phyloP scores from a whole-genome alignment of 495 filamentous ascomycete genomes.

The Neurospora terricola region DNA sequence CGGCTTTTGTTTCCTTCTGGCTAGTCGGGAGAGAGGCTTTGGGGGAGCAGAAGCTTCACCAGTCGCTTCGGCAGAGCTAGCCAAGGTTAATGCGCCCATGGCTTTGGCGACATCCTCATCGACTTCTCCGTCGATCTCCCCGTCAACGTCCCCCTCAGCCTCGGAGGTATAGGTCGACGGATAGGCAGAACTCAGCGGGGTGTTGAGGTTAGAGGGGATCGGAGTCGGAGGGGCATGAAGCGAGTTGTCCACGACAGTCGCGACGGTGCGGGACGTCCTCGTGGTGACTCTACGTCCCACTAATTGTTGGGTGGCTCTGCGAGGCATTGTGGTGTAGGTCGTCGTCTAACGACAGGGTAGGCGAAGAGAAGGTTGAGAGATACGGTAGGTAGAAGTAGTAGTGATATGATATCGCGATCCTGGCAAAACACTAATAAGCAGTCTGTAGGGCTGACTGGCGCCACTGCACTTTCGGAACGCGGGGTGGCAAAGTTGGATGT shows the following conservation, averaged over 20 bases:
- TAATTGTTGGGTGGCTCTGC: slow-evolving; percentile 8
- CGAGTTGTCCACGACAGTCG: not conserved
- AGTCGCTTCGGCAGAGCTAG: slow-evolving; percentile 5
- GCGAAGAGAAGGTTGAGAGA: not conserved
- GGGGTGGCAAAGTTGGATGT: not conserved
- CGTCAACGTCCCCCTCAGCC: slow-evolving; percentile 27
- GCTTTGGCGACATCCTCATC: slow-evolving; percentile 26
- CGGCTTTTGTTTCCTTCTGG: slow-evolving; percentile 17
- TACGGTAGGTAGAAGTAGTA: not conserved
- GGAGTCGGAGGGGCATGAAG: slow-evolving; percentile 18
- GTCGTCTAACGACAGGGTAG: not conserved
- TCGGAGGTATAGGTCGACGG: slow-evolving; percentile 37
- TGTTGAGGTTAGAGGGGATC: slow-evolving; percentile 21
- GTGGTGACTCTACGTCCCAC: not conserved
- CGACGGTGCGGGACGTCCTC: slow-evolving; percentile 23
- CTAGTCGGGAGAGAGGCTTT: not conserved
- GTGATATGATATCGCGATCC: not conserved
- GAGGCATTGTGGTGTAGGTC: slow-evolving; percentile 20
- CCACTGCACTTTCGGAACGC: not conserved
- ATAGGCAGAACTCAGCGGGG: slow-evolving; percentile 28
- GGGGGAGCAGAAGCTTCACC: not conserved
- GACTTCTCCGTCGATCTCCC: slow-evolving; percentile 8
- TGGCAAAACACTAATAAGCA: not conserved
- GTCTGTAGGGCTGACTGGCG: not conserved
- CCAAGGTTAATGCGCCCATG: slow-evolving; percentile 24